Percentiles rank a stretch among this genome's conserved stretches.
Conservation (phyloP, 345 rosid genomes). For the Citrus medica region DNA sequence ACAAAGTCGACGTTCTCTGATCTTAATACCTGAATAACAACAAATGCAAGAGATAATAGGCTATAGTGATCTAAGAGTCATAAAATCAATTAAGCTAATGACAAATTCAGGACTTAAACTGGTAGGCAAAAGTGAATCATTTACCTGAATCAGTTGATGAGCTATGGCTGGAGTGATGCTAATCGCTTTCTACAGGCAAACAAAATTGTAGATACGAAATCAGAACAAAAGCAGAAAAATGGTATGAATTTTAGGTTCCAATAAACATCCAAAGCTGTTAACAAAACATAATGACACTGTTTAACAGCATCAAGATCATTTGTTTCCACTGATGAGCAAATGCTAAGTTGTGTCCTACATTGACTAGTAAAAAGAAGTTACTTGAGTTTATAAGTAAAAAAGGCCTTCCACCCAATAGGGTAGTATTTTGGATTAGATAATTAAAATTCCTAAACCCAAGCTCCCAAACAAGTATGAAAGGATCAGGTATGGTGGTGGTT, state of each 20-base stretch:
- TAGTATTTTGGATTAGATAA: no score
- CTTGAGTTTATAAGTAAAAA: no score
- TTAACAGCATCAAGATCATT: background rate
- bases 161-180: slow-evolving; percentile 82
- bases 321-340: no score
- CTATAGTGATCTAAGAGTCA: background rate
- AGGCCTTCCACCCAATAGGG: no score
- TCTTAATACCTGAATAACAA: slow-evolving; percentile 53
- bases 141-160: slow-evolving; percentile 71
- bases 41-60: slow-evolving; percentile 14
- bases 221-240: background rate
- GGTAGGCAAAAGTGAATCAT: background rate
- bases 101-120: background rate
- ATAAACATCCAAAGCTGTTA: background rate
- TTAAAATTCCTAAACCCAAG: no score
- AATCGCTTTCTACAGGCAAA: slow-evolving; percentile 63
- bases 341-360: no score
- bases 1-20: slow-evolving; percentile 75
- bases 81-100: background rate
- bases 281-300: no score
- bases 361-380: no score
- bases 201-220: background rate
- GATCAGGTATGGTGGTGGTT: no score
- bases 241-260: background rate
- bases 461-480: no score